Evolutionary conservation across 2,329 filamentous ascomycete species (phyloP), one percentile per base, ranked within the genome.

Genomic region (Colletotrichum sp.): DNA sequence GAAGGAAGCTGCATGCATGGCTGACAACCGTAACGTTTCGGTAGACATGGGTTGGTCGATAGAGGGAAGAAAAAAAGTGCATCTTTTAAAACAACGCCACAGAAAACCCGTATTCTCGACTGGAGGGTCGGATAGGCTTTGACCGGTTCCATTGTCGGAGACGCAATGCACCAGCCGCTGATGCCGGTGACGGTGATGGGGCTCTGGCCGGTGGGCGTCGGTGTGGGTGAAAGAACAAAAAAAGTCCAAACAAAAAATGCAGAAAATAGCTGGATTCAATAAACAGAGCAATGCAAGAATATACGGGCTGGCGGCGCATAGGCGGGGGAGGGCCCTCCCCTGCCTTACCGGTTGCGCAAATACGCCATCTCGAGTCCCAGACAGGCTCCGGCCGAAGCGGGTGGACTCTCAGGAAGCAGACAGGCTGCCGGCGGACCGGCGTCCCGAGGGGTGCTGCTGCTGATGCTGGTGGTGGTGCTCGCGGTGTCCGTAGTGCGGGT

Each of bases 111-210:
- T 62, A 52, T 55, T 69, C 55, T 36, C 70, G n/a, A 21, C 30
- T 66, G 70, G 70, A 71, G 52, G 70, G 70, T 67, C 70, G 52
- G 70, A 60, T 60, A 26, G 24, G n/a, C 18, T 61, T 61, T 61
- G 58, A 32, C 26, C 58, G 32, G 30, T 21, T 3, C 28, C 15
- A 30, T 16, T 3, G 13, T n/a, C 16, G 56, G 56, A 60, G 56
- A n/a, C 56, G 43, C 28, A 30, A 61, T 32, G 30, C n/a, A 34
- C 43, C 43, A 52, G 43, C 43, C 43, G 43, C 43, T 52, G 43
- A 52, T 52, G 43, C 10, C 43, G 43, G 43, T 52, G 43, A 52
- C 6, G n/a, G 43, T 34, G 58, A 15, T 24, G 58, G 13, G 10
- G 12, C 10, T 5, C 12, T 61, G 58, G 56, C 28, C 38, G 38